A percentile compares a stretch with the other conserved stretches of the same genome.
phyloP scores from a whole-genome alignment of 1,139 yeast genomes.

The Geotrichum australiense region DNA sequence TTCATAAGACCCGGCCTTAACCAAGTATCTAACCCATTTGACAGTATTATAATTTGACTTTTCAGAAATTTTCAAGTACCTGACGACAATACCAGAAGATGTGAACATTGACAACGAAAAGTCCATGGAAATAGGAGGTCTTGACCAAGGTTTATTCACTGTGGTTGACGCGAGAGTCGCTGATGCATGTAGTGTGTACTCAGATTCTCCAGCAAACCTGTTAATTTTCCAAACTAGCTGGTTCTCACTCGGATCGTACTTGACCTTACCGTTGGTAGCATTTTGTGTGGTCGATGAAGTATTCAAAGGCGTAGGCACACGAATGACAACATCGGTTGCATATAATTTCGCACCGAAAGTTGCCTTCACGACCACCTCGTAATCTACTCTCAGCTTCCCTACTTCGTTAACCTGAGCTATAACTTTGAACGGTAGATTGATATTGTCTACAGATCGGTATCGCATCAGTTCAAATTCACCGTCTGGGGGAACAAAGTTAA shows the following conservation, averaged over 20 bases:
- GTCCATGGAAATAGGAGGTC: slow-evolving; percentile 70
- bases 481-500: slow-evolving; percentile 82
- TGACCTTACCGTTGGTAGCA: slow-evolving; percentile 58
- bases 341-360: slow-evolving; percentile 52
- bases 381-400: slow-evolving; percentile 46
- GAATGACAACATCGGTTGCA: slow-evolving; percentile 59
- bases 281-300: slow-evolving; percentile 41
- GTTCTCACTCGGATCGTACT: slow-evolving; percentile 60
- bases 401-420: slow-evolving; percentile 52
- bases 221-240: slow-evolving; percentile 62
- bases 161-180: slow-evolving; percentile 39
- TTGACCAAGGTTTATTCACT: slow-evolving; percentile 46
- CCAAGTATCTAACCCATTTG: slow-evolving; percentile 79
- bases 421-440: slow-evolving; percentile 66
- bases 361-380: slow-evolving; percentile 56
- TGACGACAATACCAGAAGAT: slow-evolving; percentile 68
- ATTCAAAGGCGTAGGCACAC: slow-evolving; percentile 66
- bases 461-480: slow-evolving; percentile 87
- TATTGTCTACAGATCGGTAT: slow-evolving; percentile 53
- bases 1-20: slow-evolving; percentile 75
- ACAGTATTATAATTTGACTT: slow-evolving; percentile 60
- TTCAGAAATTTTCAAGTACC: slow-evolving; percentile 65
- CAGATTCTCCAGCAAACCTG: slow-evolving; percentile 63
- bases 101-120: slow-evolving; percentile 73
- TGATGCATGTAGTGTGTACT: slow-evolving; percentile 48